Conservation (phyloP, 2,329 filamentous ascomycete genomes). For the Aspergillus costaricaensis region DNA sequence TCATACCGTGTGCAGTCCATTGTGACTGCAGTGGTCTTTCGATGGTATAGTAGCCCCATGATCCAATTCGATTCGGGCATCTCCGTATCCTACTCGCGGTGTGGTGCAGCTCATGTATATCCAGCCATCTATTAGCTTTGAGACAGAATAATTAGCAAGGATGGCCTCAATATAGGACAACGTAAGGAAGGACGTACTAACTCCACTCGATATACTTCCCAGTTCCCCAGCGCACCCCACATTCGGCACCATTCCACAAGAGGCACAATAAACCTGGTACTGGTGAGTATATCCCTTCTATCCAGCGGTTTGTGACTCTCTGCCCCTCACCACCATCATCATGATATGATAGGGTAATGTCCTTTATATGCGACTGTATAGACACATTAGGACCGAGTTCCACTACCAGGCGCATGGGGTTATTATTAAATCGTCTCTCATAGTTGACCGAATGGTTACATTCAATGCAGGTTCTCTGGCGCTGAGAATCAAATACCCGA, state of each 20-base stretch:
- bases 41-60: too few relatives aligned
- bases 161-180: too few relatives aligned
- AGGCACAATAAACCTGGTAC: constrained; percentile 25
- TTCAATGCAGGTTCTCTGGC: not conserved
- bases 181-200: too few relatives aligned
- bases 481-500: constrained; percentile 18
- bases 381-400: constrained; percentile 13
- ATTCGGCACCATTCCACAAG: constrained; percentile 34
- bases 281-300: constrained; percentile 39
- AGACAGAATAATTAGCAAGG: too few relatives aligned
- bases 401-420: constrained; percentile 37
- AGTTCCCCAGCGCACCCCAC: constrained; percentile 25
- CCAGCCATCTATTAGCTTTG: too few relatives aligned
- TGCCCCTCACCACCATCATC: constrained; percentile 18
- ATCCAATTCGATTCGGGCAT: too few relatives aligned
- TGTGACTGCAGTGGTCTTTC: too few relatives aligned
- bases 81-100: too few relatives aligned
- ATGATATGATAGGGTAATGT: constrained; percentile 28
- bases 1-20: too few relatives aligned
- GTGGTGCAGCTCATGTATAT: too few relatives aligned
- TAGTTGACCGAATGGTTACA: constrained; percentile 13
- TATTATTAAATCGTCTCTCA: constrained; percentile 20
- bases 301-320: constrained; percentile 37
- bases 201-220: too few relatives aligned
- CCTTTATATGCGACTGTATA: constrained; percentile 27